Conservation (phyloP, 345 rosid genomes). For the Eucalyptus regnans region DNA sequence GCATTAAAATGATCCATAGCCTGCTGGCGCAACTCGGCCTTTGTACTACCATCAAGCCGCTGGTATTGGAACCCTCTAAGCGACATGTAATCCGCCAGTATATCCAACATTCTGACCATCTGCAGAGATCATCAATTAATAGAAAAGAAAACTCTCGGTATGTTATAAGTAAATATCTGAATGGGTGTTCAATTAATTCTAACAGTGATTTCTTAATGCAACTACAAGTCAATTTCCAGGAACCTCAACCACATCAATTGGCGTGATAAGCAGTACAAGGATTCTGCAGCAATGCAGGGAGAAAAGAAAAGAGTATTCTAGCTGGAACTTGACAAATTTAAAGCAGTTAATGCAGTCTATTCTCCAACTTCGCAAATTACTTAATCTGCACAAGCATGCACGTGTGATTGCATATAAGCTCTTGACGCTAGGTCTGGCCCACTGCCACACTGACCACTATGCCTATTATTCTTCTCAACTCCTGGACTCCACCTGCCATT, state of each 20-base stretch:
- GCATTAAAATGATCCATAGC: slow-evolving; percentile 99
- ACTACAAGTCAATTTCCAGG: background rate
- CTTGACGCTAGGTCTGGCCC: background rate
- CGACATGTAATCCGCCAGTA: slow-evolving; percentile 84
- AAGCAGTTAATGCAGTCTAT: background rate
- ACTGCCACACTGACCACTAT: background rate
- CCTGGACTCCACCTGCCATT: background rate
- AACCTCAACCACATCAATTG: background rate
- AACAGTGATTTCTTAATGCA: background rate
- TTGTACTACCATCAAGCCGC: slow-evolving; percentile 99
- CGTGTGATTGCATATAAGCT: background rate
- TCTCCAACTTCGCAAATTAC: background rate
- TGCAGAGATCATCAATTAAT: slow-evolving; percentile 8
- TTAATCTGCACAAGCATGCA: background rate
- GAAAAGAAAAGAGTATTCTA: background rate
- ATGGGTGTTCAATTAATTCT: background rate
- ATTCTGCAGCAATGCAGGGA: background rate
- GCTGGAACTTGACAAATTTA: background rate
- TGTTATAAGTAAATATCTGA: background rate
- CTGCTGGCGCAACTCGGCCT: slow-evolving; percentile 97
- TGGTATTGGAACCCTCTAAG: slow-evolving; percentile 95
- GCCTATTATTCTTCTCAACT: background rate
- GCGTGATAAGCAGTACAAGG: background rate
- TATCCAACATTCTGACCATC: slow-evolving; percentile 99
- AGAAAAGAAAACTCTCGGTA: background rate